Conservation (phyloP, 2,329 filamentous ascomycete genomes). For the Aplosporella prunicola region DNA sequence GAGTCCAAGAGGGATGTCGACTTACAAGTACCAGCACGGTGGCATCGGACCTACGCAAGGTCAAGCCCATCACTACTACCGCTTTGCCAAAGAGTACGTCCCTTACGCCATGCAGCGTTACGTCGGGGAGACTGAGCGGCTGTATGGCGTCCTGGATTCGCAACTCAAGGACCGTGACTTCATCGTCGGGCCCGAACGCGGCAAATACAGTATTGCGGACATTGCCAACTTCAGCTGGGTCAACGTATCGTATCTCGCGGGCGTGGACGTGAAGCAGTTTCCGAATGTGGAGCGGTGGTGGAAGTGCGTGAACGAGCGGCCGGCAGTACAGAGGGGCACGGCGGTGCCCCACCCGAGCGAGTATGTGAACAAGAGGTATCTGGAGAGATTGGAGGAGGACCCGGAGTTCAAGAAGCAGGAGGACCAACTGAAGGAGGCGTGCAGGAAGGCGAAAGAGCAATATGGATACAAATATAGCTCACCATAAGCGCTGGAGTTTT, state of each 20-base stretch:
- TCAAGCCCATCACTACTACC: conserved; percentile 28
- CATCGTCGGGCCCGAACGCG: conserved; percentile 35
- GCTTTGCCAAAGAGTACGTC: conserved; percentile 35
- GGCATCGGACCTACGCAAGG: conserved; percentile 33
- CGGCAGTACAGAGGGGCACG: conserved; percentile 33
- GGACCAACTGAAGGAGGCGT: conserved; percentile 26
- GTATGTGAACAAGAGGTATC: conserved; percentile 35
- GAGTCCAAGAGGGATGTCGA: not conserved
- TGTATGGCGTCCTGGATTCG: conserved; percentile 35
- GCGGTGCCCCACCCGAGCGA: conserved; percentile 27
- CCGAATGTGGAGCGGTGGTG: conserved; percentile 37
- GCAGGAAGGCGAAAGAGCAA: conserved; percentile 35
- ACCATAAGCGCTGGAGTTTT: too few relatives aligned
- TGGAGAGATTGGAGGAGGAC: conserved; percentile 35
- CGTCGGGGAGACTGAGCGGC: conserved; percentile 38
- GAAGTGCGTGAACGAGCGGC: conserved; percentile 32
- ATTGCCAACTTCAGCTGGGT: conserved; percentile 39
- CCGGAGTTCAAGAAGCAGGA: conserved; percentile 40
- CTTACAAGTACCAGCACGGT: conserved; percentile 6
- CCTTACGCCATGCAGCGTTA: conserved; percentile 38
- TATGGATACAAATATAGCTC: conserved; percentile 37
- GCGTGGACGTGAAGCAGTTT: conserved; percentile 33
- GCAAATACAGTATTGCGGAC: conserved; percentile 39
- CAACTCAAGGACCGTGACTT: conserved; percentile 30
- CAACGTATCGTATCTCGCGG: conserved; percentile 31